Conservation (phyloP, 345 rosid species). For the Aquilaria malaccensis region DNA sequence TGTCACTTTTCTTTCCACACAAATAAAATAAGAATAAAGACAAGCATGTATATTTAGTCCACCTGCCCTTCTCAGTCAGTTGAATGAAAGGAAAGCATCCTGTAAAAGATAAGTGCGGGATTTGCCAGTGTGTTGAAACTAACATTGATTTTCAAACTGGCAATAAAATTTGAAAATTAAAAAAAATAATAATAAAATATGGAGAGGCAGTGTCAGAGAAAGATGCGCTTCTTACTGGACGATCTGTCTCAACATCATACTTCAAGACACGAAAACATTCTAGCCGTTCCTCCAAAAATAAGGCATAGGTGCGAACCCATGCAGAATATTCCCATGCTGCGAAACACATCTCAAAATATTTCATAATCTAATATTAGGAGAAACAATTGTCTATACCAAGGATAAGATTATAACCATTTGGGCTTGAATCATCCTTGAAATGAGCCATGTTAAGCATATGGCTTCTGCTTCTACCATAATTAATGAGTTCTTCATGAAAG, state of each 20-base stretch:
- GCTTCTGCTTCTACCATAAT: conserved; percentile 83
- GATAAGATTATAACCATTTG: conserved; percentile 45
- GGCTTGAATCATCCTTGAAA: conserved; percentile 96
- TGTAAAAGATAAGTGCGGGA: no score
- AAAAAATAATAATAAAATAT: no score
- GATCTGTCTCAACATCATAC: conserved; percentile 81
- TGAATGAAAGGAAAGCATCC: no score
- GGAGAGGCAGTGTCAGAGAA: no score
- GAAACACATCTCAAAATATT: conserved; percentile 16
- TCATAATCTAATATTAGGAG: conserved; percentile 8
- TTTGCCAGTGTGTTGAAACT: no score
- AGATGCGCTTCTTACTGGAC: conserved; percentile 46
- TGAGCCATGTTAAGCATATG: conserved; percentile 98
- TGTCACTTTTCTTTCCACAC: no score
- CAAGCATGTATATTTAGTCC: no score
- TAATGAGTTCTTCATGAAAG: conserved; percentile 89
- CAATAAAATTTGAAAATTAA: no score
- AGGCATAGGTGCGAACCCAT: conserved; percentile 90
- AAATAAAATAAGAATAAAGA: no score
- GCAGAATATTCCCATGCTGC: conserved; percentile 96
- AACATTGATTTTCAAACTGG: background rate
- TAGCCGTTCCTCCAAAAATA: conserved; percentile 90
- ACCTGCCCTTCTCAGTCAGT: no score
- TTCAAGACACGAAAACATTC: conserved; percentile 91
- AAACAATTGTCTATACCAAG: background rate